Base-by-base conservation (phyloP, 1,284 basidiomycete genomes). In the Schizophyllum commune region DNA sequence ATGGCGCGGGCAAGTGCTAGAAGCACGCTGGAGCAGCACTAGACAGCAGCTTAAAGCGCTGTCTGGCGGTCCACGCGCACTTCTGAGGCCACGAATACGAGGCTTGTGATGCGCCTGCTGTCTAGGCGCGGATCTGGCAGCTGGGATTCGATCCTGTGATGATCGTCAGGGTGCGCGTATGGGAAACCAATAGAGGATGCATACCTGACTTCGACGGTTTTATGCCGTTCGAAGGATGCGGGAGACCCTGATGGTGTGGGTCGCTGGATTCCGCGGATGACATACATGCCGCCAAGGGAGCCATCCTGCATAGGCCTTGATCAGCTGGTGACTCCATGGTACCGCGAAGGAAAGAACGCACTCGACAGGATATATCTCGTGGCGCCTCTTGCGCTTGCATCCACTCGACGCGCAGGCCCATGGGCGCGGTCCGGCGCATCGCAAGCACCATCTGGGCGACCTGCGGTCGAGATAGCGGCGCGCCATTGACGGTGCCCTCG, bases 131-230 rank as follows among this genome's bases (percentile, higher is more conserved):
- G 65, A 52, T 79, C 72, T 6, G 71, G 55, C 17, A 74, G 76
- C 65, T 77, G 74, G 2, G 81, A 80, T 65, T 79, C 77, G 62
- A 83, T 83, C 59, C 82, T 83, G 62, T 19, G 52, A 39, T 32
- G 6, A 55, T 55, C 54, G 32, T 20, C 51, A 20, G 19, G 56
- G 58, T 39, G 57, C 20, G 39, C 19, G 17, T 8, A 47, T 47
- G 17, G 3, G 2, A 47, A 4, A 3, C 3, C 9, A 3, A 47
- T 3, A 9, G 32, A 22, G n/a, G 11, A 51, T 4, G 74, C 80
- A 69, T 63, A 84, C 83, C 72, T 76, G 32, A 82, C 83, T 55
- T 75, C 77, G 13, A 84, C 79, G 19, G 76, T 76, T 66, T 84
- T 84, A 65, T 80, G 79, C 63, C 83, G 74, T 62, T 78, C 77